Evolutionary conservation across 345 rosid species (phyloP).

Genomic region (Brassica cretica): DNA sequence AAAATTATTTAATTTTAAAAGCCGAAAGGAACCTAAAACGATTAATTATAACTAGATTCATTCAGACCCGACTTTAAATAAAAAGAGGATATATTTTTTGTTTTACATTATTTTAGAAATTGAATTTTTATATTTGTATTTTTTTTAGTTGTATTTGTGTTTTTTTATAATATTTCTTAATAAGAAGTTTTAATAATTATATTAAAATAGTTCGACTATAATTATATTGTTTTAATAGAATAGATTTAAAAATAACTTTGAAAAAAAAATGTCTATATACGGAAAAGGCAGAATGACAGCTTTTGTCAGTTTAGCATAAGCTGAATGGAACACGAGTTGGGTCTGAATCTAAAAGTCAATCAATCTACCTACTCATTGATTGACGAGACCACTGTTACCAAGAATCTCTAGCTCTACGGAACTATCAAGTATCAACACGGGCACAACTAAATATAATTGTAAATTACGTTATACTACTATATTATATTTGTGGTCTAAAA

Average conservation of each 20-base stretch:
- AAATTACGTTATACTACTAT: too few relatives aligned
- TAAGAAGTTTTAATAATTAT: too few relatives aligned
- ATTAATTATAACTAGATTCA: neutral
- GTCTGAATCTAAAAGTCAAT: neutral
- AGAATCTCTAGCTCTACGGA: neutral
- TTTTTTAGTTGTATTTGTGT: too few relatives aligned
- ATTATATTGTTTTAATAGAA: too few relatives aligned
- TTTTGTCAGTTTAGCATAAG: neutral
- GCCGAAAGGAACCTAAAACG: neutral
- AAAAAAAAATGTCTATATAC: neutral
- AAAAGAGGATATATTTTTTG: too few relatives aligned
- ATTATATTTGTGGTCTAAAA: neutral
- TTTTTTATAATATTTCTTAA: too few relatives aligned
- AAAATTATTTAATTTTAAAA: neutral
- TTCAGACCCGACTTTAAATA: too few relatives aligned
- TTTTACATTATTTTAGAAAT: too few relatives aligned
- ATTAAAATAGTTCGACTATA: too few relatives aligned
- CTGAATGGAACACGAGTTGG: neutral
- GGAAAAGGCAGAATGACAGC: neutral
- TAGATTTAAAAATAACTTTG: neutral
- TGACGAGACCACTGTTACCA: neutral
- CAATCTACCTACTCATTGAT: neutral
- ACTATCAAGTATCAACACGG: slow-evolving; percentile 3
- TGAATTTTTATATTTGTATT: too few relatives aligned
- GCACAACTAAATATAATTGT: neutral